Percentiles rank a stretch among this genome's conserved stretches.
phyloP scores from a whole-genome alignment of 495 filamentous ascomycete genomes.

The Tuber indicum region DNA sequence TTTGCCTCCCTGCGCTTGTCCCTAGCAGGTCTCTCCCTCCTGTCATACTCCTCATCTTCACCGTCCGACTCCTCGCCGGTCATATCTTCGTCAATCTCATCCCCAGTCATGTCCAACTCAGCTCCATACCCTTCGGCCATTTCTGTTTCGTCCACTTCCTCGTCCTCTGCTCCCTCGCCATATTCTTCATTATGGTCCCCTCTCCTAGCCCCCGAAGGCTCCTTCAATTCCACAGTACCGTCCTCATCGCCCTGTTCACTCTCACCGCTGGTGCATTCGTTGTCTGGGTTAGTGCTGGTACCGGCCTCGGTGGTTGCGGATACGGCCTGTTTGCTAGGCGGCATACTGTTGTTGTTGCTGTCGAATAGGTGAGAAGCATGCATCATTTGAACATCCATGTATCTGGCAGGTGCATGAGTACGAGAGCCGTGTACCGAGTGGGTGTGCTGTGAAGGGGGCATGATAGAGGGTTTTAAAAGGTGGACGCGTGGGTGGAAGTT shows the following conservation, averaged over 20 bases:
- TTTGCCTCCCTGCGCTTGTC: conserved; percentile 2
- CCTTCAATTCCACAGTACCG: conserved; percentile 20
- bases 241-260: conserved; percentile 18
- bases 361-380: conserved; percentile 32
- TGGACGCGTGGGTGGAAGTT: neutral
- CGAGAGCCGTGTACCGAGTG: neutral
- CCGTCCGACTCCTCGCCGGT: conserved; percentile 30
- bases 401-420: conserved; percentile 5
- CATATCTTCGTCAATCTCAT: conserved; percentile 37
- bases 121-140: conserved; percentile 29
- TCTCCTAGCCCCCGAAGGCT: conserved; percentile 7
- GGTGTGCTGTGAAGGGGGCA: conserved; percentile 8
- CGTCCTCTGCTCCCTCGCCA: conserved; percentile 42
- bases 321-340: conserved; percentile 15
- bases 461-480: neutral
- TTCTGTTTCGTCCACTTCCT: conserved; percentile 26
- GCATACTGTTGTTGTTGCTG: conserved; percentile 21
- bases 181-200: conserved; percentile 39
- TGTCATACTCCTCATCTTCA: conserved; percentile 40
- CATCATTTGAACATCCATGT: conserved; percentile 30
- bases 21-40: conserved; percentile 34
- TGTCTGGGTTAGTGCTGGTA: conserved; percentile 13
- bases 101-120: conserved; percentile 30
- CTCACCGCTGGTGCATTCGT: conserved; percentile 13
- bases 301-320: conserved; percentile 8